Base-by-base conservation (phyloP, 2,329 filamentous ascomycete species). In the Zymoseptoria tritici region DNA sequence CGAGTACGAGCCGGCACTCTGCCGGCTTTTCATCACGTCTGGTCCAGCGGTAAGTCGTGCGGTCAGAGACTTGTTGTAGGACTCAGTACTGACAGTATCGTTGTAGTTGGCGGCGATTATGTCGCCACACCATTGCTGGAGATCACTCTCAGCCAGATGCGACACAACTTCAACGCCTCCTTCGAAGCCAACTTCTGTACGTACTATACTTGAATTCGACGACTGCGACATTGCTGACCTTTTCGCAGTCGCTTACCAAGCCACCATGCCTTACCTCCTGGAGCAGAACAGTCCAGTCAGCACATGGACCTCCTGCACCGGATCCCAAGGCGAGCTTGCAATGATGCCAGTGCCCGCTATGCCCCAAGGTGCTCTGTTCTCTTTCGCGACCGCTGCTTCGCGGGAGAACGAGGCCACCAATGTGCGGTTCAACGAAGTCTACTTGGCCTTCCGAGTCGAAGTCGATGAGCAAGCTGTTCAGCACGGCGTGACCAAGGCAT, bases 351-450 rank as follows among this genome's bases (percentile, higher is more conserved):
- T 66, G 26, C 65, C 72, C 2, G 70, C 69, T 36, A 68, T 76
- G 51, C 65, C 57, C 1, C 75, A 77, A 57, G 74, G 74, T 16
- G 68, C 74, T 0, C 61, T 77, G 9, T 76, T 70, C 66, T 70
- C 72, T 29, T 67, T 77, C 61, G 63, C 66, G 1, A 68, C 60
- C 9, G 71, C 67, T 9, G 74, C 72, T 3, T 62, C 64, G 16
- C 69, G 65, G 8, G 73, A 73, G 16, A 69, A 68, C 31, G 57
- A 56, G 11, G 54, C 66, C 0, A 73, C 72, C 2, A 75, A 73
- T 56, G 66, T 78, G 8, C 74, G 74, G 19, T 74, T 76, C 65
- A 75, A 76, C 55, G 75, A 77, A 58, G 65, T 76, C 13, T 76
- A 74, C 56, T 69, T 77, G 1, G 63, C 36, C 16, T 57, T 49